These are phyloP conservation scores for Laburnicola sp. DNA, from an alignment of 2,329 filamentous ascomycete species.

Conservation along the genomic window DNA sequence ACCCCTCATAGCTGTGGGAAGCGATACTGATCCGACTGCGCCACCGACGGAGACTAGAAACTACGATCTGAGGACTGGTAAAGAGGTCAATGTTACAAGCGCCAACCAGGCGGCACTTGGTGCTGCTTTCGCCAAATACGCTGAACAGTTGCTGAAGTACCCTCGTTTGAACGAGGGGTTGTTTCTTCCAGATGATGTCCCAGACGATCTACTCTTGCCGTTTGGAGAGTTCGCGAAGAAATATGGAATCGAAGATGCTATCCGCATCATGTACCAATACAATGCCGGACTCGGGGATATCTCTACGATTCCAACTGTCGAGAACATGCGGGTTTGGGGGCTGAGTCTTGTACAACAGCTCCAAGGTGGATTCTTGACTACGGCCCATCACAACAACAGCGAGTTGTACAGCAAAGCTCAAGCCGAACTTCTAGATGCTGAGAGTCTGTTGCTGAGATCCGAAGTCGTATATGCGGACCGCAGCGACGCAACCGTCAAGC, in stretches of 20 bases:
- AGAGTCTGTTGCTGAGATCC: constrained; percentile 10
- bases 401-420: constrained; percentile 23
- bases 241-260: constrained; percentile 50
- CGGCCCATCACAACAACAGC: constrained; percentile 23
- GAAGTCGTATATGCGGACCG: constrained; percentile 1
- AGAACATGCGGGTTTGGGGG: not conserved
- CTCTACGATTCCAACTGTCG: constrained; percentile 47
- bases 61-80: not conserved
- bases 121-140: not conserved
- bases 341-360: not conserved
- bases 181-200: constrained; percentile 50
- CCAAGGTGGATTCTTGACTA: constrained; percentile 13
- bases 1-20: not conserved
- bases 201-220: constrained; percentile 53
- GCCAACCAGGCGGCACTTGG: not conserved
- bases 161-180: constrained; percentile 44
- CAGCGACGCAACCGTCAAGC: not conserved
- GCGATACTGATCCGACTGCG: not conserved
- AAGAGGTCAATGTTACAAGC: not conserved
- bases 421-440: constrained; percentile 11
- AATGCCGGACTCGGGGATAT: constrained; percentile 41
- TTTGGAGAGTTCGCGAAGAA: constrained; percentile 56
- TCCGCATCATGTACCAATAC: constrained; percentile 40
- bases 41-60: not conserved
- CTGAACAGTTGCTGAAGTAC: constrained; percentile 4